Evolutionary conservation across 305 asterid species (phyloP), one percentile per base, ranked within the genome.

Genomic region (Ajuga reptans): DNA sequence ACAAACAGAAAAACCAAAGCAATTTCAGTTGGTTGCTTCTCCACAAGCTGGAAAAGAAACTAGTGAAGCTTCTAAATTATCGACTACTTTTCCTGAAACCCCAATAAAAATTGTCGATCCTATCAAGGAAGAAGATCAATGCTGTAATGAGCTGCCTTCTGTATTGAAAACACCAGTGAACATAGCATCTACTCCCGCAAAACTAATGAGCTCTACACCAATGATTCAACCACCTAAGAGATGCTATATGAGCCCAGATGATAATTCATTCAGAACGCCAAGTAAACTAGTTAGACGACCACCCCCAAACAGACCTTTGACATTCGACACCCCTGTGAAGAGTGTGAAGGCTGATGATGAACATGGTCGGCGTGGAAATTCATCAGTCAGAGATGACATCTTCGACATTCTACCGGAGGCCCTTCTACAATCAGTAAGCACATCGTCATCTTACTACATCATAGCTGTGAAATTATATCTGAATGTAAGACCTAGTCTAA

Each of bases 241-340:
- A 82, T 58, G 88, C 56, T 68, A 64, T 77, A 83, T 80, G 95
- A 90, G 89, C 81, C 89, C 95, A 4, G 86, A 80, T 16, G 84
- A 86, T 11, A 81, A 75, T 57, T 71, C 81, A 42, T 68, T 45
- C 55, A 67, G 67, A 39, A 64, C 87, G 3, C 89, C 87, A 5
- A 79, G 39, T 69, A 87, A 89, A 79, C 84, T 87, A 3, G 74
- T 64, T 8, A 85, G 88, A 72, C 87, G 95, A 39, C 84, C 95
- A 37, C 84, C 91, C 12, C 79, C 84, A 47, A 86, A 77, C 47
- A 77, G 95, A 79, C 87, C 92, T 71, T 71, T 90, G 84, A 80
- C 39, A 67, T 89, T 90, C 9, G 96, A 86, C 71, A 83, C 95
- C 11, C 95, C 96, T 4, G 87, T 84, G 70, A 87, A 91, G 85